A percentile compares a stretch with the other conserved stretches of the same genome.
Evolutionary conservation across 2,329 filamentous ascomycete species (phyloP).

Genomic region (Lithohypha guttulata): DNA sequence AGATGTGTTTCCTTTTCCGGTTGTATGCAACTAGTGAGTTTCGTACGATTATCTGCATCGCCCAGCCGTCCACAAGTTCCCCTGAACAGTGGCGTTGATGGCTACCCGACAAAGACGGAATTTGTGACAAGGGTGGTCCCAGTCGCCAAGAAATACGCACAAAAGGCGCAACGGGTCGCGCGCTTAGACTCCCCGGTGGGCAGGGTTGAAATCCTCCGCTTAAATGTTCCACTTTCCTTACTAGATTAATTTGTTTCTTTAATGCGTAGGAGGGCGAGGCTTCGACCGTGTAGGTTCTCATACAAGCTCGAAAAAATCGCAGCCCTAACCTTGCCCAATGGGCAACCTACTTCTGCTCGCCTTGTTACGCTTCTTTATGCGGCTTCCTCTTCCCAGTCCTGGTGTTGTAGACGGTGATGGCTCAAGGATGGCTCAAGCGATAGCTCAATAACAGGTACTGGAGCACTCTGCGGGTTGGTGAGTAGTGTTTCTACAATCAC

Average conservation of each 20-base stretch:
- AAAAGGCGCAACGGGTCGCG: no score
- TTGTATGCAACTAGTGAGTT: no score
- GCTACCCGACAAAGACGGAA: not conserved
- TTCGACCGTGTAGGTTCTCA: conserved; percentile 1
- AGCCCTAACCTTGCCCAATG: conserved; percentile 1
- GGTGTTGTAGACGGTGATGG: conserved; percentile 2
- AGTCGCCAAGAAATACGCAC: not conserved
- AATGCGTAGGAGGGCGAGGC: conserved; percentile 2
- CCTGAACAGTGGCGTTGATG: no score
- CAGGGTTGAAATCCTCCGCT: not conserved
- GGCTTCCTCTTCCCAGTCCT: not conserved
- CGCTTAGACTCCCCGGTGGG: conserved; percentile 3
- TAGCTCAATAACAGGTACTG: conserved; percentile 2
- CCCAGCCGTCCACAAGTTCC: no score
- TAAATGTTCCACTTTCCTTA: conserved; percentile 1
- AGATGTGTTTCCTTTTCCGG: no score
- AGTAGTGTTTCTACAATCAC: conserved; percentile 3
- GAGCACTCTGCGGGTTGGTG: conserved; percentile 1
- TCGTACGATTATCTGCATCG: no score
- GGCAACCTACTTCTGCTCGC: not conserved
- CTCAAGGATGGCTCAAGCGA: no score
- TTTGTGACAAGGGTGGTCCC: not conserved
- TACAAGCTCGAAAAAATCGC: conserved; percentile 3
- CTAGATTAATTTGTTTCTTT: not conserved
- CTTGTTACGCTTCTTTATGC: not conserved